Percentiles rank a stretch among this genome's conserved stretches.
Conservation (phyloP, 2,329 filamentous ascomycete species). For the Diaporthe vaccinii region DNA sequence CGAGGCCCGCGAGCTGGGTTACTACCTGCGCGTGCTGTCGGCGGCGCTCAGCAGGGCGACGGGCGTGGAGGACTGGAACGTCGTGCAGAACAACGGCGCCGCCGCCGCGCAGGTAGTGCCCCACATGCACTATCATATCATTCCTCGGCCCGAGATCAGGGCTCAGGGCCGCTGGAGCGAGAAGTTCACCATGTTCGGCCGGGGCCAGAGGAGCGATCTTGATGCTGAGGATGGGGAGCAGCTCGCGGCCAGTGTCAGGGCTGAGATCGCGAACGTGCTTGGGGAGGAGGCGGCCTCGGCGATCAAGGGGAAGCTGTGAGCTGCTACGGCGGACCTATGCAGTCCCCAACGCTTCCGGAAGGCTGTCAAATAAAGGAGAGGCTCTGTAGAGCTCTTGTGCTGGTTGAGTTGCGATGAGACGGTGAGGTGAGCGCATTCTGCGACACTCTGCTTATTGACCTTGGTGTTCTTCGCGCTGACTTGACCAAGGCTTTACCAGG, state of each 20-base stretch:
- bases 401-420: background rate
- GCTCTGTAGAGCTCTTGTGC: background rate
- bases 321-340: background rate
- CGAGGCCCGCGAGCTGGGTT: constrained; percentile 77
- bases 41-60: constrained; percentile 77
- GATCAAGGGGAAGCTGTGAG: constrained; percentile 55
- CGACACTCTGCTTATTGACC: background rate
- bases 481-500: background rate
- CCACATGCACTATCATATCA: constrained; percentile 95
- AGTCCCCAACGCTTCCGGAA: background rate
- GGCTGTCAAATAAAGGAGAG: background rate
- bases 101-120: constrained; percentile 92
- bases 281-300: constrained; percentile 54
- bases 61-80: constrained; percentile 88
- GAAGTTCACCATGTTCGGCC: constrained; percentile 87
- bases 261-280: constrained; percentile 62
- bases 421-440: background rate
- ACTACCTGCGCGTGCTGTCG: constrained; percentile 79
- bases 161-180: constrained; percentile 66
- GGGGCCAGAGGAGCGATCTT: constrained; percentile 78
- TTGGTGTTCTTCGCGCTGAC: background rate
- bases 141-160: constrained; percentile 81
- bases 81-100: constrained; percentile 95
- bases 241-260: constrained; percentile 69
- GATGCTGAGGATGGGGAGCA: constrained; percentile 79